Evolutionary conservation across 495 filamentous ascomycete species (phyloP).

Genomic region (Tuber aestivum): DNA sequence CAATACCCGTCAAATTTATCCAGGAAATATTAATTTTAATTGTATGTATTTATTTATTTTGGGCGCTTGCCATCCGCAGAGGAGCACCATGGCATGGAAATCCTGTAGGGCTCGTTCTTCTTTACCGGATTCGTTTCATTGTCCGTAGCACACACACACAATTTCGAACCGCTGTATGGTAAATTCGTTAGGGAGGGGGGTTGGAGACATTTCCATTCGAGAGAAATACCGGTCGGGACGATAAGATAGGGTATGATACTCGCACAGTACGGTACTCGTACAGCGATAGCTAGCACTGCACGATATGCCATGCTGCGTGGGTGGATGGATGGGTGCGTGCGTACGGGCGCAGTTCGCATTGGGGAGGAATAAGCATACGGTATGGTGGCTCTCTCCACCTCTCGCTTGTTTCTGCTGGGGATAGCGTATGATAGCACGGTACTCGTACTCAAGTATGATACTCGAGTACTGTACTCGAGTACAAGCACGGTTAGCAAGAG

Average conservation of each 20-base stretch:
- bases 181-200: background rate
- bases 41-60: background rate
- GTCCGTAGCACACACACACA: background rate
- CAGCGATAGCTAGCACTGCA: too few species aligned
- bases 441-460: too few species aligned
- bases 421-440: too few species aligned
- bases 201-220: background rate
- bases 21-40: background rate
- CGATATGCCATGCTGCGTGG: background rate
- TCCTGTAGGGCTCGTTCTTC: background rate
- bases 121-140: background rate
- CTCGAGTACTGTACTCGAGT: too few species aligned
- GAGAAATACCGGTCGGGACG: background rate
- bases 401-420: background rate
- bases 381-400: background rate
- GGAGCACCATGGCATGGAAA: background rate
- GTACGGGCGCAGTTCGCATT: background rate
- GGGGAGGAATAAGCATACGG: constrained; percentile 3
- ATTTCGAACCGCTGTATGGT: too few species aligned
- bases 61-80: background rate
- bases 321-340: too few species aligned
- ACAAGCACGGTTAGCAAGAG: too few species aligned
- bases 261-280: too few species aligned
- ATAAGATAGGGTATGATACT: too few species aligned
- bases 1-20: constrained; percentile 1